Conservation (phyloP, 2,329 filamentous ascomycete genomes). For the Diaporthe vexans region DNA sequence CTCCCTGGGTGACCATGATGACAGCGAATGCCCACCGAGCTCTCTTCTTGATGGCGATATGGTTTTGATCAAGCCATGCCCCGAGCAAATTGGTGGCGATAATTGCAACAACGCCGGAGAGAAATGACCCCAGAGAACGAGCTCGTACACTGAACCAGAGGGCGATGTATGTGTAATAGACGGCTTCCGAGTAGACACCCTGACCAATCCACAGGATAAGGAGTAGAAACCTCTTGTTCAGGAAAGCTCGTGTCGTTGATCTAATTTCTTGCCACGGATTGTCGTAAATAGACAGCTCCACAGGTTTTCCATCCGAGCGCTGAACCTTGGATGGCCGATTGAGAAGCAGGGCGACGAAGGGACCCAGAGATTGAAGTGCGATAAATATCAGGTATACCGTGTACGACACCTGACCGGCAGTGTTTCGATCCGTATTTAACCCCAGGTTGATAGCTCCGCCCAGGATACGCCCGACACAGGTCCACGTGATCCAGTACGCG, state of each 20-base stretch:
- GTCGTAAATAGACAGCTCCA: background rate
- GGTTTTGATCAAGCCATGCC: slow-evolving; percentile 4
- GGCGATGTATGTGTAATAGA: slow-evolving; percentile 15
- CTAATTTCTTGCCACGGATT: slow-evolving; percentile 15
- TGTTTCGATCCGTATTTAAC: slow-evolving; percentile 33
- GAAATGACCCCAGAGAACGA: background rate
- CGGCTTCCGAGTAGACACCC: slow-evolving; percentile 10
- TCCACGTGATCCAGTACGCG: slow-evolving; percentile 73
- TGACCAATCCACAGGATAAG: slow-evolving; percentile 20
- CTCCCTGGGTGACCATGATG: slow-evolving; percentile 15
- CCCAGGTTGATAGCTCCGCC: slow-evolving; percentile 42
- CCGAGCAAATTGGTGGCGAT: slow-evolving; percentile 14
- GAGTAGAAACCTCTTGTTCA: background rate
- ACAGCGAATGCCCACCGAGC: background rate
- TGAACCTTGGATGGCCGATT: slow-evolving; percentile 12
- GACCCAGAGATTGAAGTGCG: slow-evolving; percentile 43
- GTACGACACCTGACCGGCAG: slow-evolving; percentile 30
- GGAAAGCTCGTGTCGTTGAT: background rate
- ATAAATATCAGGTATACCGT: slow-evolving; percentile 47
- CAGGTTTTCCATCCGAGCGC: slow-evolving; percentile 2
- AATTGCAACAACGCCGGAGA: background rate
- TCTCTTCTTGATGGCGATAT: slow-evolving; percentile 5
- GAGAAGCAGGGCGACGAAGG: slow-evolving; percentile 11
- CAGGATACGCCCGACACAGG: slow-evolving; percentile 36
- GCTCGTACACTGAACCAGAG: slow-evolving; percentile 19